Evolutionary conservation across 2,329 filamentous ascomycete species (phyloP).

Genomic region (Epichloe sylvatica): DNA sequence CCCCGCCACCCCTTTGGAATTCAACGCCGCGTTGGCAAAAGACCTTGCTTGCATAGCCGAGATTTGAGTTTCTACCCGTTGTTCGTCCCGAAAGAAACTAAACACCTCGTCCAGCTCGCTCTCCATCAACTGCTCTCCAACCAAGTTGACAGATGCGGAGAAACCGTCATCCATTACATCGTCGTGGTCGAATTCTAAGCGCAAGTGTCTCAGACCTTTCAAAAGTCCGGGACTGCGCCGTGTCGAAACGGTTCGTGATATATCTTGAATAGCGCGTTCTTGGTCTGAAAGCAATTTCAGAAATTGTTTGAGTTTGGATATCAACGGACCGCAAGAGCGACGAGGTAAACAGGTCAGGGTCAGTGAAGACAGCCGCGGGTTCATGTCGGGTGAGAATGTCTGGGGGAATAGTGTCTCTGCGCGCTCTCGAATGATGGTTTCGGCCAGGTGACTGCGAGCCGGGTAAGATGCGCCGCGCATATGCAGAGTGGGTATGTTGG

Average conservation of each 20-base stretch:
- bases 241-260: constrained; percentile 11
- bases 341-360: constrained; percentile 42
- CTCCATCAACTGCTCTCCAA: constrained; percentile 29
- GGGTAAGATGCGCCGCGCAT: constrained; percentile 23
- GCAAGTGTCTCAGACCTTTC: constrained; percentile 37
- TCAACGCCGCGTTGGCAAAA: background rate
- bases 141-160: constrained; percentile 20
- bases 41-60: constrained; percentile 5
- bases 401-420: constrained; percentile 32
- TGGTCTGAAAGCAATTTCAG: constrained; percentile 33
- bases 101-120: constrained; percentile 25
- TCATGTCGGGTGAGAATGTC: constrained; percentile 39
- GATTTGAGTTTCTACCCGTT: background rate
- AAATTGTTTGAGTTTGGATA: constrained; percentile 33
- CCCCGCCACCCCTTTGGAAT: constrained; percentile 3
- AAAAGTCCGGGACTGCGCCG: constrained; percentile 30
- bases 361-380: constrained; percentile 38
- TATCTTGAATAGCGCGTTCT: constrained; percentile 29
- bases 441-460: constrained; percentile 27
- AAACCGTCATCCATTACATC: constrained; percentile 21
- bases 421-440: constrained; percentile 29
- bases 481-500: constrained; percentile 34
- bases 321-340: constrained; percentile 35
- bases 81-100: constrained; percentile 30
- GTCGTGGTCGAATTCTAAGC: constrained; percentile 39